Evolutionary conservation across 768 basidiomycete genomes (phyloP), one percentile per base, ranked within the genome.

Genomic region (Boletus vermiculosoides): DNA sequence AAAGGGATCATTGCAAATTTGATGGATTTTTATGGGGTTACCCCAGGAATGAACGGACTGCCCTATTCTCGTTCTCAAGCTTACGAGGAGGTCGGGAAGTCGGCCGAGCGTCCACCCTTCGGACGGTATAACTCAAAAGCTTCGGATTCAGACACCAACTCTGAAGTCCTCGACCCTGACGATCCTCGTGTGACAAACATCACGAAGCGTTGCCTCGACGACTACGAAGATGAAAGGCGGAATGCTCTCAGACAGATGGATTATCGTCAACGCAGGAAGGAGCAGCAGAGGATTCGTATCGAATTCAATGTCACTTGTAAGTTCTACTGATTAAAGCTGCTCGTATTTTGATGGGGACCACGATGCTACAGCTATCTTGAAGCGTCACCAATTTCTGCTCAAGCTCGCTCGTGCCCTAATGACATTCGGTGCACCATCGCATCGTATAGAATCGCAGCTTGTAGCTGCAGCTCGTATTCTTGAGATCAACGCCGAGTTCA

Each of bases 371-470:
- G 94, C 90, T 15, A 84, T 94, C 69, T 73, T 88, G 44, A 82
- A 87, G 58, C 82, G 95, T 54, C 93, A 95, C 61, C 83, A 85
- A 54, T 98, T 96, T 73, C 74, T 97, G 34, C 81, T 94, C 68
- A 92, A 85, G 67, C 81, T 97, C 28, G 92, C 93, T 16, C 83
- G 87, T 58, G 86, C 91, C 18, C 78, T 97, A 40, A 94, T 98
- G 90, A 86, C 86, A 13, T 95, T 91, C 66, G 93, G 94, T 5
- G 92, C 94, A 18, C 93, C 94, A 0, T 93, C 92, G 23, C 95
- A 98, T 74, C 85, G 95, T 33, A 90, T 98, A 57, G 94, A 96
- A 73, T 88, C 92, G 3, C 94, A 97, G 69, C 84, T 98, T 39
- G 79, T 88, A 33, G 89, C 94, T 11, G 92, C 92, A 9, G 92